Conservation (phyloP, 805 yeast species). For the Metschnikowia lochheadii region DNA sequence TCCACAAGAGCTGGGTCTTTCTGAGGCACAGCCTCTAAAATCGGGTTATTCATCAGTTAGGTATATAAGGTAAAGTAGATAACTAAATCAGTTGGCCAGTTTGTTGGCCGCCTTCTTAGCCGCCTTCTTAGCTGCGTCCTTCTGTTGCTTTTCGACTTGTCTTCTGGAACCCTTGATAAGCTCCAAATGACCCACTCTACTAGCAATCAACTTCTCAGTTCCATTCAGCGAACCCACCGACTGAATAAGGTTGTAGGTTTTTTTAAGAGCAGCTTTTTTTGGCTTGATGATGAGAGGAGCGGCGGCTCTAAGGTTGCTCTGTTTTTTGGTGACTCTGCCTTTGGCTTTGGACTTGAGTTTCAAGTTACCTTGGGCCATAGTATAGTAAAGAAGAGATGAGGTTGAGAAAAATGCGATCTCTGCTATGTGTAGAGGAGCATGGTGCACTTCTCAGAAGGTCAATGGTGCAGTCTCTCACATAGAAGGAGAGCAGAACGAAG, state of each 20-base stretch:
- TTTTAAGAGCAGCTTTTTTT: constrained; percentile 48
- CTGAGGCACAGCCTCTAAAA: constrained; percentile 10
- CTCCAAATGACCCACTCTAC: constrained; percentile 93
- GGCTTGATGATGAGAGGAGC: constrained; percentile 66
- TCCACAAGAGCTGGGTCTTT: constrained; percentile 2
- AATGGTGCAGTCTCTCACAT: neutral
- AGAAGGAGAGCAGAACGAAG: no score
- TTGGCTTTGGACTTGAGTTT: constrained; percentile 48
- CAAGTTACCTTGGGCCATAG: constrained; percentile 73
- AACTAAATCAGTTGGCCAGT: neutral
- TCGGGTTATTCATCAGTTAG: constrained; percentile 1
- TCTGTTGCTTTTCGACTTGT: constrained; percentile 62
- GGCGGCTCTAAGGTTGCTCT: constrained; percentile 65
- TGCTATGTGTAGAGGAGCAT: neutral
- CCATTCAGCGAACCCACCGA: constrained; percentile 25
- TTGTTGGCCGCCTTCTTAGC: constrained; percentile 15
- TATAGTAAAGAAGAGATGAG: neutral
- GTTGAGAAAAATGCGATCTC: neutral
- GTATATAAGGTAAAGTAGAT: neutral
- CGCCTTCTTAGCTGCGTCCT: constrained; percentile 27
- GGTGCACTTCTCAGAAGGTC: neutral
- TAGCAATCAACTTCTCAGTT: constrained; percentile 82
- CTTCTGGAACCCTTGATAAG: constrained; percentile 86
- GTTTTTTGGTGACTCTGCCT: constrained; percentile 61
- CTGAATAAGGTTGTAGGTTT: constrained; percentile 53